phyloP scores from a whole-genome alignment of 345 rosid genomes.

The Diplotaxis tenuifolia region DNA sequence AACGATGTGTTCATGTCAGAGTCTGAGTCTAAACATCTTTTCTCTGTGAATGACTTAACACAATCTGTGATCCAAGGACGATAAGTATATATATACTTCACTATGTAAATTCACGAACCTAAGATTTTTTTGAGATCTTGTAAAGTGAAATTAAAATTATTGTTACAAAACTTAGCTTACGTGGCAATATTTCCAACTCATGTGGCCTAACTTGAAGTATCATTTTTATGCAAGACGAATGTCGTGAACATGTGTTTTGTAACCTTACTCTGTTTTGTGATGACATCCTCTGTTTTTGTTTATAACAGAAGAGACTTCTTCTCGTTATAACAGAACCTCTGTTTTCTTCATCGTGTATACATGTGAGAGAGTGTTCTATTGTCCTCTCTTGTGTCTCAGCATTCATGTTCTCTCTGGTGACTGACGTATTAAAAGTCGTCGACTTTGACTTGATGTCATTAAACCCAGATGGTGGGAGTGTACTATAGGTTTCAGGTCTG shows the following conservation, averaged over 20 bases:
- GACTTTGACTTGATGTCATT: not conserved
- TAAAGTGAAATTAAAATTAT: not conserved
- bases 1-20: constrained; percentile 2
- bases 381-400: not conserved
- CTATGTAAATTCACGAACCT: not conserved
- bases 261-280: too few species aligned
- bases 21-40: not conserved
- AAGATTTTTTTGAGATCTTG: not conserved
- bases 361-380: too few species aligned
- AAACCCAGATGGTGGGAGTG: not conserved
- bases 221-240: too few species aligned
- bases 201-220: too few species aligned
- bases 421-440: not conserved
- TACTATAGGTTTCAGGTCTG: not conserved
- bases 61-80: constrained; percentile 34
- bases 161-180: not conserved
- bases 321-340: too few species aligned
- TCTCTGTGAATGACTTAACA: constrained; percentile 29
- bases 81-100: not conserved
- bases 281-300: too few species aligned
- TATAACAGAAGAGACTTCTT: too few species aligned
- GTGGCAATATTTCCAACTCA: too few species aligned
- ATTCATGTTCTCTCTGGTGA: not conserved
- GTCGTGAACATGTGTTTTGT: too few species aligned
- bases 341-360: too few species aligned